phyloP scores from a whole-genome alignment of 2,329 filamentous ascomycete species.

The Aspergillus sp. region DNA sequence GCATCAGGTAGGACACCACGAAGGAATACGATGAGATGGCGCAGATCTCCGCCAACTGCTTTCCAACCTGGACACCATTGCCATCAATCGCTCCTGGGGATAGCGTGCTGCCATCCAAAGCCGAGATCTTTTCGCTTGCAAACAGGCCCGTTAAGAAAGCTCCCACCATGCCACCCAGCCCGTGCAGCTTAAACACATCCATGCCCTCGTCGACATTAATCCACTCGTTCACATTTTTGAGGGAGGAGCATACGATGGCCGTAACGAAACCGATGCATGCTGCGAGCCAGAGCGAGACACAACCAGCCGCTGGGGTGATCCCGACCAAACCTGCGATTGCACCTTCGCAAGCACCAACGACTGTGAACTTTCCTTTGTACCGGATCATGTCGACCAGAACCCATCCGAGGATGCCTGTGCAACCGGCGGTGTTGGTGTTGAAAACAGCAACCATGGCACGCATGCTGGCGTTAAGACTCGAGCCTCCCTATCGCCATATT shows the following conservation, averaged over 20 bases:
- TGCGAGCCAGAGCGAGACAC: slow-evolving; percentile 56
- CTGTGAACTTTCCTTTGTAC: slow-evolving; percentile 55
- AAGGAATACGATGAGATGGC: slow-evolving; percentile 58
- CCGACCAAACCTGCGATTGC: slow-evolving; percentile 62
- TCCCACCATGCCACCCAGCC: slow-evolving; percentile 59
- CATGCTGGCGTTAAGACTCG: slow-evolving; percentile 55
- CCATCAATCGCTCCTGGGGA: slow-evolving; percentile 56
- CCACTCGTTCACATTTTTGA: slow-evolving; percentile 57
- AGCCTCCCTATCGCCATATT: slow-evolving; percentile 46
- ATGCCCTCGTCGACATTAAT: slow-evolving; percentile 60
- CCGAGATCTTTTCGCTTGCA: slow-evolving; percentile 45
- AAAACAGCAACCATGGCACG: slow-evolving; percentile 59
- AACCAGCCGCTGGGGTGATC: slow-evolving; percentile 60
- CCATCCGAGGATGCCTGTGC: slow-evolving; percentile 58
- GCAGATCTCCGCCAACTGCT: slow-evolving; percentile 59
- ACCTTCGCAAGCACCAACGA: slow-evolving; percentile 60
- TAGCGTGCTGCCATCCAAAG: slow-evolving; percentile 53
- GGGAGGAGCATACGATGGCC: slow-evolving; percentile 51
- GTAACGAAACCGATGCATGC: slow-evolving; percentile 60
- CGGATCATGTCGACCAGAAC: slow-evolving; percentile 56
- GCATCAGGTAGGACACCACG: slow-evolving; percentile 53
- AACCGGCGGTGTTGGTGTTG: slow-evolving; percentile 61
- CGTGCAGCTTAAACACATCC: slow-evolving; percentile 63
- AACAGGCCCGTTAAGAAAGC: slow-evolving; percentile 62
- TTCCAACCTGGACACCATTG: slow-evolving; percentile 57